Evolutionary conservation across 108 stramenopile genomes (phyloP), one percentile per base, ranked within the genome.

Genomic region (Epipyxis sp.): DNA sequence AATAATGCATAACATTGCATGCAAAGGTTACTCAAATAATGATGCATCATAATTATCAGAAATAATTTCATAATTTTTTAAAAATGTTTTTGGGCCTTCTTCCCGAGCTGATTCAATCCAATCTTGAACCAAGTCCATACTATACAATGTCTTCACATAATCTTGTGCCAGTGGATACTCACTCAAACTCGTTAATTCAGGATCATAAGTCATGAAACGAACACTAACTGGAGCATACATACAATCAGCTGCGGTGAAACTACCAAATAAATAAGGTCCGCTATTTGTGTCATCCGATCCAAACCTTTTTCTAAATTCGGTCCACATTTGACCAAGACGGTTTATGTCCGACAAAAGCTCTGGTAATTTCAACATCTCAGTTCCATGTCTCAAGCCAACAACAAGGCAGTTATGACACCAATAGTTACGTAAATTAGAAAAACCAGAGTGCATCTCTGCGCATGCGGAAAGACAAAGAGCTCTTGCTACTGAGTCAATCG

Each of bases 271-370:
- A 25, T 20, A 57, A 16, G 54, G 54, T 57, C 54, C 54, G 20
- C 20, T 25, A 16, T 57, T 25, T 20, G 54, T 16, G 25, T 57
- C 54, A 20, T 57, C 25, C 54, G 54, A 16, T 25, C 16, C 16
- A 25, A 25, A 16, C 25, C 54, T 16, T 20, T 25, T 57, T 57
- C 54, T 57, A 16, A 57, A 57, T 20, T 57, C 16, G 16, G 54
- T 57, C 54, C 54, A 57, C 54, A 57, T 57, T 57, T 57, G 20
- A 57, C 54, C 54, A 25, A 57, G 16, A 57, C 54, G 54, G 25
- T 25, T 16, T 20, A 57, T 57, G 25, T 57, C 54, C 20, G 54
- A 57, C 16, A 16, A 25, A 25, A 57, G 20, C 25, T 57, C 54
- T 20, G 54, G 54, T 25, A 20, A 20, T 57, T 57, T 16, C 54